phyloP scores from a whole-genome alignment of 2,329 filamentous ascomycete species.

The Sclerotinia minor region DNA sequence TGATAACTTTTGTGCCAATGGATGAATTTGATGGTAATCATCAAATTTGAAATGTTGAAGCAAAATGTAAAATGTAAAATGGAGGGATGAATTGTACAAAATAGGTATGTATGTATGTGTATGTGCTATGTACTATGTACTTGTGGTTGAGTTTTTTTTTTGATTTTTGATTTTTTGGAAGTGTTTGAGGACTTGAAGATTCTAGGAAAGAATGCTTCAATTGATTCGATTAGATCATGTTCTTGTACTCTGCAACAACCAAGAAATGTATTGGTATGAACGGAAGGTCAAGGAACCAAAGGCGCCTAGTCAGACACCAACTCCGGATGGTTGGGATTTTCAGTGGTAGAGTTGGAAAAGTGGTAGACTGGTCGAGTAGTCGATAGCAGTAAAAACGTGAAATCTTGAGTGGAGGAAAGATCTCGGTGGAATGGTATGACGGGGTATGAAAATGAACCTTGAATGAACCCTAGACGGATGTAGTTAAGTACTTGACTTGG shows the following conservation, averaged over 20 bases:
- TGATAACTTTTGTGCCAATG: slow-evolving; percentile 17
- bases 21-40: slow-evolving; percentile 1
- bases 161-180: not conserved
- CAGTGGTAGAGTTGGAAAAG: not conserved
- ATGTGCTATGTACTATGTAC: too few species aligned
- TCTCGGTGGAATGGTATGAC: slow-evolving; percentile 10
- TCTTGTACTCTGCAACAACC: not conserved
- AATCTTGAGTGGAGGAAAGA: slow-evolving; percentile 3
- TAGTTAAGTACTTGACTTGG: not conserved
- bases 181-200: not conserved
- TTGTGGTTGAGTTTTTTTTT: not conserved
- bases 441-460: not conserved
- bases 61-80: not conserved
- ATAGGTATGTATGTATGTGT: not conserved
- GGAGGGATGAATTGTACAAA: not conserved
- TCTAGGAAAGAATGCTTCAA: not conserved
- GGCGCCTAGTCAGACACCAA: not conserved
- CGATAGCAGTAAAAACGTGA: not conserved
- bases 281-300: not conserved
- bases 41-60: not conserved
- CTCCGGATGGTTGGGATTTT: not conserved
- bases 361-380: too few species aligned
- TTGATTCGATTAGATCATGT: slow-evolving; percentile 2
- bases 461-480: not conserved
- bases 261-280: slow-evolving; percentile 2